Evolutionary conservation across 2,329 filamentous ascomycete genomes (phyloP), one percentile per base, ranked within the genome.

Genomic region (Cryphonectria japonica): DNA sequence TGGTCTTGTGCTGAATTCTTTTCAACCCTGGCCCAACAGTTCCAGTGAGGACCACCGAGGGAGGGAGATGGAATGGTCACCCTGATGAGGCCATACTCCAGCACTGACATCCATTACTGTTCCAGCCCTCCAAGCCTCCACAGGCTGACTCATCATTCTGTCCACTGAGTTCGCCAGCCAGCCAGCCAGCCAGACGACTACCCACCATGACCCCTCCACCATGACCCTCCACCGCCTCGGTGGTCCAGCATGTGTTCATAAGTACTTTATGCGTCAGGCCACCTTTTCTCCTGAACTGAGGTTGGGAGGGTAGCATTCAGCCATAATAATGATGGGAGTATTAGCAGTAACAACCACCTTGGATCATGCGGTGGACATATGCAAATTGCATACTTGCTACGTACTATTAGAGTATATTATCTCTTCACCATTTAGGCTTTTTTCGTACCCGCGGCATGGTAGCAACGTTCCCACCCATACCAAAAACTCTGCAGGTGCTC

Each of bases 341-440:
- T 19, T 46, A 16, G 43, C 14, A 16, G 43, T 16, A 46, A 19
- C 16, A 19, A 46, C 41, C 41, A 43, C 41, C 14, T 43, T 43
- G 4, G 41, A 43, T 43, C 19, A 29, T 43, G 32, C 57, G 7
- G 16, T 13, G 1, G 3, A 32, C 14, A 61, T 29, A 19, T n/a
- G 59, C 19, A 22, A 4, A 19, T 19, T 34, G 32, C 46, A 52
- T 54, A 39, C 34, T 54, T 54, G 46, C 52, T 2, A n/a, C 46
- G 37, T 39, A 39, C 37, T 39, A 26, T 26, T 26, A 26, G 26
- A 26, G 26, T 26, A 50, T 50, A 46, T 46, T 46, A 50, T 7
- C n/a, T n/a, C 43, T 39, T 66, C 29, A 37, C 19, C 19, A 50
- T 65, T 41, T 46, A 46, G 61, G 62, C 62, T 65, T 26, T 34